Percentiles rank a stretch among this genome's conserved stretches.
Evolutionary conservation across 768 basidiomycete genomes (phyloP).

Genomic region (Podaxis sp.): DNA sequence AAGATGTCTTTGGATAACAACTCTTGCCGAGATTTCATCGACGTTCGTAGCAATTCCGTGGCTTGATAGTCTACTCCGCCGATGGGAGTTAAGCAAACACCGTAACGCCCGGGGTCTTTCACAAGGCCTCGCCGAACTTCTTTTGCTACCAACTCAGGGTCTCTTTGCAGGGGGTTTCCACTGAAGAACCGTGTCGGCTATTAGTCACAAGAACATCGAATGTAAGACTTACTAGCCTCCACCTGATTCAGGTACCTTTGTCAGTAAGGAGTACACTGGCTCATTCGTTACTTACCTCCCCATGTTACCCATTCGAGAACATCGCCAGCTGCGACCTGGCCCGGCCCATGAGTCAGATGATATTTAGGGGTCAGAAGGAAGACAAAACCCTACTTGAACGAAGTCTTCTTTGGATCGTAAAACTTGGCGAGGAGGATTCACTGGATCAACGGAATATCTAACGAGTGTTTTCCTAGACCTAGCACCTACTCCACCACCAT

Average conservation of each 20-base stretch:
- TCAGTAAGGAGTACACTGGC: neutral
- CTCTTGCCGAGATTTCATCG: constrained; percentile 22
- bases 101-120: constrained; percentile 24
- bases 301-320: constrained; percentile 30
- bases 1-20: constrained; percentile 19
- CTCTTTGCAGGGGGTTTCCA: constrained; percentile 25
- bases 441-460: constrained; percentile 19
- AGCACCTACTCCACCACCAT: constrained; percentile 28
- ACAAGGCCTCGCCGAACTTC: constrained; percentile 28
- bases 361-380: neutral
- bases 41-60: constrained; percentile 20
- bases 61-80: constrained; percentile 22
- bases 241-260: neutral
- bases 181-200: neutral
- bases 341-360: neutral
- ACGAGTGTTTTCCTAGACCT: constrained; percentile 28
- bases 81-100: constrained; percentile 22
- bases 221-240: constrained; percentile 12
- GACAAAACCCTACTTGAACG: constrained; percentile 19
- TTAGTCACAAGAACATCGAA: neutral
- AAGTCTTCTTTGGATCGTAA: constrained; percentile 28
- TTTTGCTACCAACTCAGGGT: constrained; percentile 26
- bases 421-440: constrained; percentile 22
- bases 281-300: constrained; percentile 22
- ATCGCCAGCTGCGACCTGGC: constrained; percentile 23